A percentile compares a stretch with the other conserved stretches of the same genome.
These are phyloP conservation scores for Fusarium hainanense DNA, from an alignment of 2,329 filamentous ascomycete genomes.

Conservation along the genomic window DNA sequence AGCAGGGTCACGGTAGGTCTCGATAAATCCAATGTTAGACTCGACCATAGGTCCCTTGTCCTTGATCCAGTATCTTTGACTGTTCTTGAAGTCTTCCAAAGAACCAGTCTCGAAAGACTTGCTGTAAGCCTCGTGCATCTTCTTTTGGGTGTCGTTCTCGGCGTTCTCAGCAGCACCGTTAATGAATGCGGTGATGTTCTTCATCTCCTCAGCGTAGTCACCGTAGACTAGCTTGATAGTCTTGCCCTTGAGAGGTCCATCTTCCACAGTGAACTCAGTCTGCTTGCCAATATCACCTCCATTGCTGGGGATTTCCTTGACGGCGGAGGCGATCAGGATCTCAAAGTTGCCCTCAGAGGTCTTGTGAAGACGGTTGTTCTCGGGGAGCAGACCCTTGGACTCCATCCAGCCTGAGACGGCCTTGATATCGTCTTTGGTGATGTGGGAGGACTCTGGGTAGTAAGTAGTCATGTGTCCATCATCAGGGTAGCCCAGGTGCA, in stretches of 20 bases:
- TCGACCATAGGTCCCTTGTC: constrained; percentile 85
- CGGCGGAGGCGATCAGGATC: constrained; percentile 78
- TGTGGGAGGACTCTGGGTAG: constrained; percentile 79
- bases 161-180: constrained; percentile 75
- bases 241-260: constrained; percentile 72
- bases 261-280: constrained; percentile 68
- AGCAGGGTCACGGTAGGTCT: constrained; percentile 86
- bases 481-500: constrained; percentile 81
- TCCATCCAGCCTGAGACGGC: constrained; percentile 79
- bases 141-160: constrained; percentile 78
- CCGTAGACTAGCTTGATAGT: constrained; percentile 79
- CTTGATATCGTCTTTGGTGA: constrained; percentile 80
- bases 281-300: constrained; percentile 77
- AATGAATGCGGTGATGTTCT: constrained; percentile 72
- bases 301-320: constrained; percentile 66
- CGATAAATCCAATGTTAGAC: constrained; percentile 84
- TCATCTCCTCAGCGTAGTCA: constrained; percentile 79
- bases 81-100: constrained; percentile 81
- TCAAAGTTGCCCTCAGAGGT: constrained; percentile 72
- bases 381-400: constrained; percentile 75
- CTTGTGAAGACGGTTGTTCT: constrained; percentile 82
- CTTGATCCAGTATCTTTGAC: constrained; percentile 83
- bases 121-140: constrained; percentile 79
- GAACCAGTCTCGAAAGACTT: constrained; percentile 81
- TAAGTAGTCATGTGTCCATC: constrained; percentile 84